Evolutionary conservation across 805 yeast species (phyloP).

Genomic region (Priceomyces medius): DNA sequence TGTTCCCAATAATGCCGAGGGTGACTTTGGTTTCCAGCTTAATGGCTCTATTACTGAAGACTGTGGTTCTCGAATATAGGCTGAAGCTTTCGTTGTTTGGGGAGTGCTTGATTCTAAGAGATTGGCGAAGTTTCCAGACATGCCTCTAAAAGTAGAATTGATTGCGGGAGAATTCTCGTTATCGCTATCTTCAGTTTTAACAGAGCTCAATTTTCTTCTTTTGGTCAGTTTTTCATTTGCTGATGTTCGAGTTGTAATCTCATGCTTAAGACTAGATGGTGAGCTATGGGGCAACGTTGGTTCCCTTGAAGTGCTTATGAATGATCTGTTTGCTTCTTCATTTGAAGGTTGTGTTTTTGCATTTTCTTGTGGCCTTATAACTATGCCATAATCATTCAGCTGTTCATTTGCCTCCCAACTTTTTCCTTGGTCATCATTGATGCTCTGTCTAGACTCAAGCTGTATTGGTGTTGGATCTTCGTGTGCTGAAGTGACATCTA

Average conservation of each 20-base stretch:
- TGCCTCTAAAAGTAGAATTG: background rate
- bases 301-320: background rate
- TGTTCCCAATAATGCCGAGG: conserved; percentile 7
- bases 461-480: background rate
- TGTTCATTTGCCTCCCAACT: too few relatives aligned
- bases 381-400: too few relatives aligned
- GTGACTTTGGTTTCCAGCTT: conserved; percentile 4
- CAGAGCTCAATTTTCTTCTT: background rate
- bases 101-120: conserved; percentile 18
- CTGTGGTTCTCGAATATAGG: background rate
- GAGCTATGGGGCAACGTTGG: background rate
- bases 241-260: background rate
- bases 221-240: background rate
- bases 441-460: too few relatives aligned
- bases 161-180: background rate
- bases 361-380: too few relatives aligned
- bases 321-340: too few relatives aligned
- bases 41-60: background rate
- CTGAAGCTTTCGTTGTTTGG: conserved; percentile 2
- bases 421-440: too few relatives aligned
- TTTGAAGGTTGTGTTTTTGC: too few relatives aligned
- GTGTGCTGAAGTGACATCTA: background rate
- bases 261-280: background rate
- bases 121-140: conserved; percentile 12
- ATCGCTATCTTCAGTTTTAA: background rate